Conservation (phyloP, 2,329 filamentous ascomycete genomes). For the Cladosporium sp. region DNA sequence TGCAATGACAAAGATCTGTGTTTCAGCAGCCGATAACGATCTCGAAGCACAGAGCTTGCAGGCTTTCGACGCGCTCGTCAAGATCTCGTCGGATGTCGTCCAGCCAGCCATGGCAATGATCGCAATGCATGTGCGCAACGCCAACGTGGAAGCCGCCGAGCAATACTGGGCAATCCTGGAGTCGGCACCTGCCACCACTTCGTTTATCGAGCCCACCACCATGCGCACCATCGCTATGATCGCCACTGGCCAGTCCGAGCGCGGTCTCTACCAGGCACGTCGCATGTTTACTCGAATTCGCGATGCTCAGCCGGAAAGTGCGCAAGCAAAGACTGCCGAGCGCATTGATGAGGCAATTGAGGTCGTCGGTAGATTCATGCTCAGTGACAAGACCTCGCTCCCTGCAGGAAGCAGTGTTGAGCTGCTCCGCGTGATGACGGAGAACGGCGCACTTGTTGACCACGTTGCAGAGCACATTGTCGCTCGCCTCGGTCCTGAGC, state of each 20-base stretch:
- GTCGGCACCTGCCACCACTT: slow-evolving; percentile 56
- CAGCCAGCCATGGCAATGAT: slow-evolving; percentile 72
- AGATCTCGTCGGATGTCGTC: slow-evolving; percentile 44
- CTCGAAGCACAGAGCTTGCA: slow-evolving; percentile 63
- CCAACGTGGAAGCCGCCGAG: slow-evolving; percentile 71
- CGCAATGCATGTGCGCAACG: slow-evolving; percentile 78
- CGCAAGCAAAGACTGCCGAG: slow-evolving; percentile 57
- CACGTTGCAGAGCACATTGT: slow-evolving; percentile 58
- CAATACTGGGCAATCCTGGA: slow-evolving; percentile 74
- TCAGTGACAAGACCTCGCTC: slow-evolving; percentile 48
- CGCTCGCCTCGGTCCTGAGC: slow-evolving; percentile 56
- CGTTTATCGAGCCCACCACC: slow-evolving; percentile 78
- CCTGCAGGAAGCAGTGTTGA: slow-evolving; percentile 54
- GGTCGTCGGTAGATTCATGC: slow-evolving; percentile 57
- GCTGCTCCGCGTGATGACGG: slow-evolving; percentile 60
- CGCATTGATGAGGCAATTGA: slow-evolving; percentile 85
- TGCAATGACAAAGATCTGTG: slow-evolving; percentile 69
- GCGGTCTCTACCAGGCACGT: slow-evolving; percentile 73
- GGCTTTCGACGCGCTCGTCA: slow-evolving; percentile 47
- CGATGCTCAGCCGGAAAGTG: slow-evolving; percentile 50
- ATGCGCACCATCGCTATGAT: slow-evolving; percentile 91
- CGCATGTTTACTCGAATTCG: slow-evolving; percentile 84
- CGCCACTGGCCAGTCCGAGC: slow-evolving; percentile 76
- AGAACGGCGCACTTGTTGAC: slow-evolving; percentile 60
- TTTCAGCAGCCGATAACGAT: slow-evolving; percentile 73